Percentiles rank a stretch among this genome's conserved stretches.
These are phyloP conservation scores for Lolium perenne DNA, from an alignment of 176 grass and related monocot genomes.

Conservation along the genomic window DNA sequence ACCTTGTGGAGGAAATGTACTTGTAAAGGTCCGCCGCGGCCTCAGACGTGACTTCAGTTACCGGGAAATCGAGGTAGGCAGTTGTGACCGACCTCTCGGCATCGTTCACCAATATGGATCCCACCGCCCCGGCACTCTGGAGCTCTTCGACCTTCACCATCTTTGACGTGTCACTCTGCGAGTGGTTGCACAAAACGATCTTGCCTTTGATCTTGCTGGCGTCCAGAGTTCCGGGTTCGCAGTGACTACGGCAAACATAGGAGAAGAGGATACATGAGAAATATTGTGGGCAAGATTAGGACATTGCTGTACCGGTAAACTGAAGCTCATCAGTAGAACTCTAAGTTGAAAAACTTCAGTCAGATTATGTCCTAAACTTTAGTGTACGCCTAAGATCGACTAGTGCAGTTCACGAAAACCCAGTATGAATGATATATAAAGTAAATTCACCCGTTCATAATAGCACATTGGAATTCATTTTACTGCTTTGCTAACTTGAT, in stretches of 20 bases:
- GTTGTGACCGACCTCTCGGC: slow-evolving; percentile 45
- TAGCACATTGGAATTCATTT: too few relatives aligned
- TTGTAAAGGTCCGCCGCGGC: slow-evolving; percentile 53
- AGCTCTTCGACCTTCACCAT: slow-evolving; percentile 54
- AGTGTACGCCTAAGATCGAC: too few relatives aligned
- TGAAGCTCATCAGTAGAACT: too few relatives aligned
- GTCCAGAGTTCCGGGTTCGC: slow-evolving; percentile 67
- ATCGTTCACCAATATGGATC: slow-evolving; percentile 60
- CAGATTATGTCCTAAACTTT: too few relatives aligned
- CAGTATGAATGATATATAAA: too few relatives aligned
- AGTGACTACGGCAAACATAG: slow-evolving; percentile 53
- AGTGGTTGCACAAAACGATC: slow-evolving; percentile 82
- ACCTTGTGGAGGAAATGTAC: slow-evolving; percentile 82
- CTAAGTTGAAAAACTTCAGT: too few relatives aligned
- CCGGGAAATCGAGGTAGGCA: slow-evolving; percentile 61
- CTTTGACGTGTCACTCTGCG: slow-evolving; percentile 49
- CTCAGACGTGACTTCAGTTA: slow-evolving; percentile 56
- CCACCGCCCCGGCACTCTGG: slow-evolving; percentile 55
- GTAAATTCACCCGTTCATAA: too few relatives aligned
- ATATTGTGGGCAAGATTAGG: not conserved
- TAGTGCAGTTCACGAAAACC: too few relatives aligned
- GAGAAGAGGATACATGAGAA: not conserved
- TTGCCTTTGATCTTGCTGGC: slow-evolving; percentile 67
- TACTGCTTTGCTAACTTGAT: too few relatives aligned
- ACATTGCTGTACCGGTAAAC: not conserved